Percentiles rank a stretch among this genome's conserved stretches.
Evolutionary conservation across 73 alveolate genomes (phyloP).

Genomic region (Strombidium stylifer): DNA sequence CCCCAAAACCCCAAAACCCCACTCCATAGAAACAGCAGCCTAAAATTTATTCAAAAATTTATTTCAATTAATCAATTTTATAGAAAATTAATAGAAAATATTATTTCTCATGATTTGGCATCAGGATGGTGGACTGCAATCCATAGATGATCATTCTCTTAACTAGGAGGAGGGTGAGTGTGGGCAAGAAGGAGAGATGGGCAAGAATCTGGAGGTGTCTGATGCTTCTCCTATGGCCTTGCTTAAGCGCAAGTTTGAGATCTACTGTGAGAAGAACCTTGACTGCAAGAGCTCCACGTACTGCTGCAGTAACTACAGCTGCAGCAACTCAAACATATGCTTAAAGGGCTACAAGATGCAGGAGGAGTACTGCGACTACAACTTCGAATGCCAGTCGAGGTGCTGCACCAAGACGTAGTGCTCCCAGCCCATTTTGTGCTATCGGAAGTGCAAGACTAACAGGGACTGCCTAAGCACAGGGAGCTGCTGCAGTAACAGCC

Average conservation of each 20-base stretch:
- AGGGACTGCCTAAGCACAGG: constrained; percentile 24
- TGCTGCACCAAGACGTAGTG: constrained; percentile 18
- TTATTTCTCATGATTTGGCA: too few species aligned
- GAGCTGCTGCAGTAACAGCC: constrained; percentile 35
- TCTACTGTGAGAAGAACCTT: constrained; percentile 14
- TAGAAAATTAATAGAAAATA: too few species aligned
- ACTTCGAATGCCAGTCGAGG: constrained; percentile 30
- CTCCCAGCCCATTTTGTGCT: constrained; percentile 35
- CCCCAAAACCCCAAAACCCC: too few species aligned
- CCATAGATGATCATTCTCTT: too few species aligned
- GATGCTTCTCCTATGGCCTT: neutral
- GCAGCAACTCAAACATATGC: constrained; percentile 29
- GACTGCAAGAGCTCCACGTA: constrained; percentile 10
- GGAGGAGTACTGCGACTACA: constrained; percentile 32
- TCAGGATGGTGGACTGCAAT: too few species aligned
- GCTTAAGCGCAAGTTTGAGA: neutral
- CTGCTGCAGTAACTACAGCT: constrained; percentile 22
- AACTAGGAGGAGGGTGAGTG: too few species aligned
- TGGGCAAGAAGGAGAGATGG: too few species aligned
- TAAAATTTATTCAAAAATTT: too few species aligned
- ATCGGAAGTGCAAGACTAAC: constrained; percentile 9
- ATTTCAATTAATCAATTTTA: too few species aligned
- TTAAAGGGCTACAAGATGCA: constrained; percentile 23
- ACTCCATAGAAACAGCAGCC: too few species aligned
- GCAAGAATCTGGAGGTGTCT: too few species aligned